These are phyloP conservation scores for Ophiognomonia clavigignenti-juglandacearum DNA, from an alignment of 2,329 filamentous ascomycete genomes.

Conservation along the genomic window DNA sequence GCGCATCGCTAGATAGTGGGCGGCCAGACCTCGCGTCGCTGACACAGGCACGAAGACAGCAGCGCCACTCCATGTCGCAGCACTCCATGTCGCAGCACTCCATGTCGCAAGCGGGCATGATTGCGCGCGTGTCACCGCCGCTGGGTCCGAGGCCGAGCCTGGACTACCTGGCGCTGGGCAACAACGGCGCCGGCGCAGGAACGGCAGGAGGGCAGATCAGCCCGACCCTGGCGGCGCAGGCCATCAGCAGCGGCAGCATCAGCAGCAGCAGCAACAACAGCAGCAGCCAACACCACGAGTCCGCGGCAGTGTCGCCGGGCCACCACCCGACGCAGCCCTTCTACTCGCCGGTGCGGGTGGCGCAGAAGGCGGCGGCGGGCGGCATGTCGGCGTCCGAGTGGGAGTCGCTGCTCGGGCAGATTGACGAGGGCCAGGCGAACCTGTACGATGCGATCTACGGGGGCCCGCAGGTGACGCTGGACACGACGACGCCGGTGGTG, in stretches of 20 bases:
- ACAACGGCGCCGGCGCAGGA: constrained; percentile 36
- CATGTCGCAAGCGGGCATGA: constrained; percentile 36
- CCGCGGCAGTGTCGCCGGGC: constrained; percentile 21
- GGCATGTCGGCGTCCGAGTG: constrained; percentile 65
- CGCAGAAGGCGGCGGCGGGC: constrained; percentile 29
- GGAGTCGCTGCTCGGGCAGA: constrained; percentile 74
- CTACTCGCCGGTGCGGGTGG: constrained; percentile 28
- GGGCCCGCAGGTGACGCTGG: constrained; percentile 47
- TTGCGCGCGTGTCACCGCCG: constrained; percentile 29
- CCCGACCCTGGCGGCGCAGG: constrained; percentile 43
- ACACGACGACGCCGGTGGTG: constrained; percentile 35
- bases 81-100: too few relatives aligned
- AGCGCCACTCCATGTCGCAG: too few relatives aligned
- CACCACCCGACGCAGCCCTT: constrained; percentile 26
- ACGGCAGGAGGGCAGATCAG: too few relatives aligned
- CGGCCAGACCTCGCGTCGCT: constrained; percentile 29
- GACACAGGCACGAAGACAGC: constrained; percentile 35
- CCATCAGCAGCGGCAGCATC: too few relatives aligned
- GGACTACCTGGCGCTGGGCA: constrained; percentile 54
- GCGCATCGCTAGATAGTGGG: constrained; percentile 44
- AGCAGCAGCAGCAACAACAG: too few relatives aligned
- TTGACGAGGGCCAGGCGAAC: constrained; percentile 75
- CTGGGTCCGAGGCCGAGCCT: constrained; percentile 38
- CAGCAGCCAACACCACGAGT: constrained; percentile 36
- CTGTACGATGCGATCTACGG: constrained; percentile 83